Conservation (phyloP, 176 grass and related monocot species). For the Eragrostis curvula region DNA sequence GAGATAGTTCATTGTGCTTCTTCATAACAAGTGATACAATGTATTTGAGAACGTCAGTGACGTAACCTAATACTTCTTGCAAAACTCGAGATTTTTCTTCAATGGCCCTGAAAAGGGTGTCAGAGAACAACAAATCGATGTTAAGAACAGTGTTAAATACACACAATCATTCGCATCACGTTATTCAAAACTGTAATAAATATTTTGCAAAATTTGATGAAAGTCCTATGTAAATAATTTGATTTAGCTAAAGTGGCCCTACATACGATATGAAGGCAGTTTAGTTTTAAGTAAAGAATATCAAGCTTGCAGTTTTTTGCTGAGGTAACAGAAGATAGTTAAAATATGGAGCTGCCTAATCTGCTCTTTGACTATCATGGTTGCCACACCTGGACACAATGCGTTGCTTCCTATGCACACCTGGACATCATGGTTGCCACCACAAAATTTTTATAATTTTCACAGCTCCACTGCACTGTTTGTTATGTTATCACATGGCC, state of each 20-base stretch:
- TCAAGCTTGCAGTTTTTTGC: too few relatives aligned
- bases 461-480: too few relatives aligned
- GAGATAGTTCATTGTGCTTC: constrained; percentile 64
- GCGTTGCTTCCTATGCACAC: too few relatives aligned
- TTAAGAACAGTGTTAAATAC: constrained; percentile 9
- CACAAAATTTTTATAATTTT: too few relatives aligned
- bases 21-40: constrained; percentile 63
- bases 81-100: constrained; percentile 68
- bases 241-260: not conserved
- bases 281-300: too few relatives aligned
- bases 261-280: not conserved
- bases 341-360: too few relatives aligned
- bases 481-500: too few relatives aligned
- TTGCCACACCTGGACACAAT: too few relatives aligned
- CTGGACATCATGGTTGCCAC: too few relatives aligned
- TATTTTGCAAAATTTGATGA: constrained; percentile 1
- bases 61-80: constrained; percentile 50
- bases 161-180: not conserved
- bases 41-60: constrained; percentile 62
- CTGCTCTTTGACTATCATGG: too few relatives aligned
- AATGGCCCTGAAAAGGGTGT: constrained; percentile 50
- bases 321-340: too few relatives aligned
- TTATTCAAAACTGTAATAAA: not conserved
- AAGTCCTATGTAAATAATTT: not conserved
- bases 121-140: constrained; percentile 34